phyloP scores from a whole-genome alignment of 208 protist genomes.

The Trichomonas vaginalis region DNA sequence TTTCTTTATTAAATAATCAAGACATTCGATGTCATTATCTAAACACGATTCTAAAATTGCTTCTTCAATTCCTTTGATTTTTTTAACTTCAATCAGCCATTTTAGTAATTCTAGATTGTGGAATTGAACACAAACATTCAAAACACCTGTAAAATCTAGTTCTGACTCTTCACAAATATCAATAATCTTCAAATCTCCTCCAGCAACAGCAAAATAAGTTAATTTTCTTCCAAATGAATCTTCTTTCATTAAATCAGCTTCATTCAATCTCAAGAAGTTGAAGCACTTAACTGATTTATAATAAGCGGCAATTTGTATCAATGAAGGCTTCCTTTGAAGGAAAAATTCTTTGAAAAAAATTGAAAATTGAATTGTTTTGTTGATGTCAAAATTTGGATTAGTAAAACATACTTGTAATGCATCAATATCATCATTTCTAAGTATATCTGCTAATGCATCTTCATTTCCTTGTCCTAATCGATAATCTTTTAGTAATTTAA shows the following conservation, averaged over 20 bases:
- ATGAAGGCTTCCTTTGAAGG: not conserved
- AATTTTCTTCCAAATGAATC: not conserved
- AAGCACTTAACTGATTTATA: not conserved
- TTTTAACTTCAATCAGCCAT: not conserved
- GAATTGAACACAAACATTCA: not conserved
- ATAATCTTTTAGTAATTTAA: no score
- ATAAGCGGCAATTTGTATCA: not conserved
- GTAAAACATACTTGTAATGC: no score
- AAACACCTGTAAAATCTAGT: not conserved
- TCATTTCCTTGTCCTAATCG: no score
- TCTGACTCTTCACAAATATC: not conserved
- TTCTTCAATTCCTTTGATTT: no score
- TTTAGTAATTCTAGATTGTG: not conserved
- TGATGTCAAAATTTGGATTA: not conserved
- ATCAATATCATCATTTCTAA: no score
- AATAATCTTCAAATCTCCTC: not conserved
- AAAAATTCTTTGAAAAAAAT: not conserved
- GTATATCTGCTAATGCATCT: no score
- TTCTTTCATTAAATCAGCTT: not conserved
- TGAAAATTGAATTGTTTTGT: not conserved
- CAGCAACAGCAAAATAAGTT: not conserved
- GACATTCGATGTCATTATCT: no score
- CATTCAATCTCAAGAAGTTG: not conserved
- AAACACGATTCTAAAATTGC: no score
- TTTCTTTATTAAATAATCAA: no score